phyloP scores from a whole-genome alignment of 768 basidiomycete genomes.

The Leccinum broughii region DNA sequence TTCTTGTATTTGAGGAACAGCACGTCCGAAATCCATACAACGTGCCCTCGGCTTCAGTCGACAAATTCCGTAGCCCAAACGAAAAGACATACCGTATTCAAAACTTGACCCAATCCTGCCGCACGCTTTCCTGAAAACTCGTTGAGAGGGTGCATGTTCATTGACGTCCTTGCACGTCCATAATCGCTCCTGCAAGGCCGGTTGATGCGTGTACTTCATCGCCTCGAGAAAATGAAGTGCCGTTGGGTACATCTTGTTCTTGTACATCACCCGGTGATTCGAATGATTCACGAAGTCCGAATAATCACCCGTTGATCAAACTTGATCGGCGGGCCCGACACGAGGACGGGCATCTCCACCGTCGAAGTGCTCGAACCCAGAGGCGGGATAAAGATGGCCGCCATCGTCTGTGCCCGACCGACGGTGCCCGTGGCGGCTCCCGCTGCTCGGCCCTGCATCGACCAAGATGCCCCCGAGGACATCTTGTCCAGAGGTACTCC shows the following conservation, averaged over 20 bases:
- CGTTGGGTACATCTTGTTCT: conserved; percentile 58
- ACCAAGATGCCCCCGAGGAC: conserved; percentile 1
- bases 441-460: conserved; percentile 17
- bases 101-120: conserved; percentile 55
- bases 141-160: conserved; percentile 38
- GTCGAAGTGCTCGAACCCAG: neutral
- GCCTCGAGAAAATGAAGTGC: conserved; percentile 77
- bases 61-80: too few species aligned
- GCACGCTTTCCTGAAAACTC: conserved; percentile 37
- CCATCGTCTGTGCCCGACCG: conserved; percentile 20
- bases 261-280: conserved; percentile 50
- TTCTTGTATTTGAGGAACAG: conserved; percentile 69
- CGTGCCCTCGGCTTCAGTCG: neutral
- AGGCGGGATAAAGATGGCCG: conserved; percentile 27
- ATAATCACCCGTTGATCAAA: conserved; percentile 46
- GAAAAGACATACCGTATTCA: conserved; percentile 46
- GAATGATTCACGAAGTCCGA: conserved; percentile 67
- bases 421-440: conserved; percentile 18
- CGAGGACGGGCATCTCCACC: conserved; percentile 16
- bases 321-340: conserved; percentile 30
- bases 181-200: conserved; percentile 58
- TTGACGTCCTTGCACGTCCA: conserved; percentile 41
- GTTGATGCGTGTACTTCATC: conserved; percentile 58
- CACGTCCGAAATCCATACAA: conserved; percentile 63
- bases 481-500: conserved; percentile 32